Base-by-base conservation (phyloP, 331 rosid species). In the Spiraea crenata region DNA sequence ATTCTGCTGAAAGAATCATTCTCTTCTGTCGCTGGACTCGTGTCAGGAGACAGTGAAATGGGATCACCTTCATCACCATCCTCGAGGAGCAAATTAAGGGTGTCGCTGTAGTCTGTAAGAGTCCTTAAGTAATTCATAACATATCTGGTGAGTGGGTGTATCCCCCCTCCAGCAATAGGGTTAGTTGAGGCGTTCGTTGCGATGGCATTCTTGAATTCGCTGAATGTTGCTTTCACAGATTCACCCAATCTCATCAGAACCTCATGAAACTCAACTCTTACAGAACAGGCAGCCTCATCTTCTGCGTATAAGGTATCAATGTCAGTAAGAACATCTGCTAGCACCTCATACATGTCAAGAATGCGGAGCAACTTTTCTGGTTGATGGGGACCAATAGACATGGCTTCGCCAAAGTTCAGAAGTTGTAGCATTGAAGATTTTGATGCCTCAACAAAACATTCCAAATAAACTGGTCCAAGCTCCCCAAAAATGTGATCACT, bases 281-380 rank as follows among this genome's bases (percentile, higher is more conserved):
- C 84, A 57, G 82, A 74, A 59, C 92, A 89, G 71, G 96, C 95
- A 56, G 83, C 85, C 62, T 87, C 93, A 39, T 81, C 90, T 1
- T 81, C 90, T 1, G 83, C 12, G 70, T 91, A 95, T 57, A 89
- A 73, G 45, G 78, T 67, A 74, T 91, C 88, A 6, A 95, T 74
- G 48, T 89, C 97, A 0, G 87, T 89, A 69, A 86, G 81, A 70
- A 91, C 90, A 66, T 85, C 96, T 3, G 76, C 77, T 3, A 95
- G 76, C 67, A 88, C 96, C 84, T 95, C 99, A 69, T 95, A 91
- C 97, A 95, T 95, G 87, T 91, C 95, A 31, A 95, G 92, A 74
- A 89, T 82, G 3, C 96, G 86, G 67, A 81, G 69, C 85, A 95
- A 45, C 65, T 95, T 95, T 74, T 95, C 97, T 0, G 97, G 99